Base-by-base conservation (phyloP, 768 basidiomycete genomes). In the Lactifluus volemus region DNA sequence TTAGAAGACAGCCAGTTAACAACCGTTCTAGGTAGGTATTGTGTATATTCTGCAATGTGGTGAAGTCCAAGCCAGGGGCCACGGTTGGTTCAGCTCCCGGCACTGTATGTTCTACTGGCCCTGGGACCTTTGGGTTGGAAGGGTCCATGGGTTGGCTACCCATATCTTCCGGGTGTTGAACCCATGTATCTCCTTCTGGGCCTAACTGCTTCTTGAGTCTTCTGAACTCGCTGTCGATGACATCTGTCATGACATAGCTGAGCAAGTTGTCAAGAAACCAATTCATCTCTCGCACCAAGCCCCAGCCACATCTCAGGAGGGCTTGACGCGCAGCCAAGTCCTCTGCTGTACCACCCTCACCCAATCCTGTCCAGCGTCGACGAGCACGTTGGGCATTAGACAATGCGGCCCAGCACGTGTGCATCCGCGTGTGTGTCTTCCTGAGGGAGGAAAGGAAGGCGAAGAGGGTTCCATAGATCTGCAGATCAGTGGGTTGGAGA, bases 261-360 rank as follows among this genome's bases (percentile, higher is more conserved):
- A 90, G 74, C 2, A 97, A 69, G 30, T 84, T 85, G 70, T 94
- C 92, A 59, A 96, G 75, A 69, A 94, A 95, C 91, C 92, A 95
- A 45, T 84, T 81, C 92, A 95, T 93, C 68, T 88, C 84, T 68
- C 91, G 75, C 8, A 93, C 86, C 34, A 88, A 81, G 1, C 90
- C 91, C 93, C 93, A 97, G 2, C 88, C 86, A 61, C 84, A 86
- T 60, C 92, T 78, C 59, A 91, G 75, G 19, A 92, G 78, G 53
- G 77, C 77, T 60, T 81, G 79, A 42, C 90, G 81, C 11, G 78
- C 78, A 47, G 84, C 79, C 42, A 84, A 73, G 66, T 91, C 90
- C 66, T 86, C 87, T 0, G 70, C 75, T 4, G 87, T 90, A 2
- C 92, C 92, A 9, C 93, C 93, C 70, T 94, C 93, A 4, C 87